Evolutionary conservation across 345 rosid species (phyloP).

Genomic region (Rhizophora apiculata): DNA sequence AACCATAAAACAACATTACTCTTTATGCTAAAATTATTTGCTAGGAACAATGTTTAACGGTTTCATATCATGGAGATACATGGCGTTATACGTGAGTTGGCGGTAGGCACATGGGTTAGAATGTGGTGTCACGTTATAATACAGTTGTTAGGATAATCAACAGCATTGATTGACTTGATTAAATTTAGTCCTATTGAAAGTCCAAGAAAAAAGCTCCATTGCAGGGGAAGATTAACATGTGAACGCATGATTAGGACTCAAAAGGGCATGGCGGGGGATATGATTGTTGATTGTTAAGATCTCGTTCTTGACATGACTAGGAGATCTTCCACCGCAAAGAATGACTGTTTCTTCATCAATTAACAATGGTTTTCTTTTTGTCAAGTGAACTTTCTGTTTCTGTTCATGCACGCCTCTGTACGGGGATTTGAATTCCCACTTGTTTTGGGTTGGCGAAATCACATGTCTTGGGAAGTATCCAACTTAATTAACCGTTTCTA

Average conservation of each 20-base stretch:
- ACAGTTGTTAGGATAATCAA: too few relatives aligned
- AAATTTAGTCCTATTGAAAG: background rate
- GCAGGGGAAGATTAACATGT: constrained; percentile 9
- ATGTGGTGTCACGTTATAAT: background rate
- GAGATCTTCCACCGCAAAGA: constrained; percentile 6
- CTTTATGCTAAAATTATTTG: background rate
- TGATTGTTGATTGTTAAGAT: background rate
- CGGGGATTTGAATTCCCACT: too few relatives aligned
- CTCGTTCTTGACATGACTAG: background rate
- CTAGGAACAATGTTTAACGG: background rate
- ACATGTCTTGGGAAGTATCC: too few relatives aligned
- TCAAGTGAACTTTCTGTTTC: too few relatives aligned
- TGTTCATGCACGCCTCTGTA: too few relatives aligned
- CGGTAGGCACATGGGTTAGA: constrained; percentile 6
- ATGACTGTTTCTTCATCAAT: background rate
- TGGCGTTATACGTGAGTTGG: background rate
- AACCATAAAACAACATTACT: too few relatives aligned
- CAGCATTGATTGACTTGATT: background rate
- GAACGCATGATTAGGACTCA: constrained; percentile 5
- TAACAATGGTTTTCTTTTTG: background rate
- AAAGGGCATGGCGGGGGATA: background rate
- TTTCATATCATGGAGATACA: constrained; percentile 4
- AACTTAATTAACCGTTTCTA: too few relatives aligned
- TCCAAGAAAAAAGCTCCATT: background rate
- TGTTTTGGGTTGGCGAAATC: too few relatives aligned